These are phyloP conservation scores for Pterocarpus santalinus DNA, from an alignment of 306 rosid genomes.

Conservation along the genomic window DNA sequence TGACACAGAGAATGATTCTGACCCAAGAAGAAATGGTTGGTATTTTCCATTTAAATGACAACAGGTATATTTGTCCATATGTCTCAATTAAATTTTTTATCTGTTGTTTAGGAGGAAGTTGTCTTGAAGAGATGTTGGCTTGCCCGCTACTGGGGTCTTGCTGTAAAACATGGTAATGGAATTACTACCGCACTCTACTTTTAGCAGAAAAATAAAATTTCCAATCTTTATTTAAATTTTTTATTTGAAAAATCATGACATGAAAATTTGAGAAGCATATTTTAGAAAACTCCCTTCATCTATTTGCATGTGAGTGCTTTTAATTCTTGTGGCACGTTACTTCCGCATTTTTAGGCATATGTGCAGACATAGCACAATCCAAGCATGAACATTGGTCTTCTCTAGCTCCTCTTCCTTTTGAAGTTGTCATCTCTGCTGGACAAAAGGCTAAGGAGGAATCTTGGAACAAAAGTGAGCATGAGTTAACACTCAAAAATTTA, in stretches of 20 bases:
- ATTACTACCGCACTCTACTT: conserved; percentile 46
- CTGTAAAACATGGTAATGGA: conserved; percentile 84
- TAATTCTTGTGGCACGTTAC: conserved; percentile 48
- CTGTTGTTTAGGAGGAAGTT: conserved; percentile 85
- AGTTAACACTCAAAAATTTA: conserved; percentile 32
- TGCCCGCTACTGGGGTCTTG: conserved; percentile 96
- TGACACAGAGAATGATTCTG: conserved; percentile 97
- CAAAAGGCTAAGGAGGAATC: conserved; percentile 98
- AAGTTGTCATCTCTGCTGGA: conserved; percentile 92
- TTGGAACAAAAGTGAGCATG: conserved; percentile 68
- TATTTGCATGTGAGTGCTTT: conserved; percentile 24
- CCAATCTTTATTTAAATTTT: conserved; percentile 37
- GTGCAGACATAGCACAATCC: conserved; percentile 80
- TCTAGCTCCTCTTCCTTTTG: conserved; percentile 94
- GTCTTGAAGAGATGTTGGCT: conserved; percentile 99
- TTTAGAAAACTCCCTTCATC: conserved; percentile 17
- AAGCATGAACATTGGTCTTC: conserved; percentile 96
- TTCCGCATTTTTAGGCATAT: conserved; percentile 69
- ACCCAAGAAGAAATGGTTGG: conserved; percentile 99
- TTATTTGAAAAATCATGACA: conserved; percentile 24
- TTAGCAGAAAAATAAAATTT: conserved; percentile 30
- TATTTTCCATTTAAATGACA: conserved; percentile 40
- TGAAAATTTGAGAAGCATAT: conserved; percentile 37
- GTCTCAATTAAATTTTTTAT: conserved; percentile 32
- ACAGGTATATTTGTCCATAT: conserved; percentile 36